Percentiles rank a stretch among this genome's conserved stretches.
These are phyloP conservation scores for Lupinus albus DNA, from an alignment of 306 rosid species.

Conservation along the genomic window DNA sequence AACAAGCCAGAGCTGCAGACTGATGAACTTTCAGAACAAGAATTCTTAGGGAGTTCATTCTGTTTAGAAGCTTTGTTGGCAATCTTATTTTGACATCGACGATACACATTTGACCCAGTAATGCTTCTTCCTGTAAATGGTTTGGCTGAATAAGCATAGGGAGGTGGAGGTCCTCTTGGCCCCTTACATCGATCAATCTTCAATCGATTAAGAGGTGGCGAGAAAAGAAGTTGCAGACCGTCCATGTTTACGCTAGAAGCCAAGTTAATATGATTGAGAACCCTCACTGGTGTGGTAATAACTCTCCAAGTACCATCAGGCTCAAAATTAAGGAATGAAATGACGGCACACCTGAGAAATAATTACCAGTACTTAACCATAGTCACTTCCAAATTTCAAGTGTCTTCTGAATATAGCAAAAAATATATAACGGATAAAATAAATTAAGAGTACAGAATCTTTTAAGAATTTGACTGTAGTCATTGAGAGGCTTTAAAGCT, in stretches of 20 bases:
- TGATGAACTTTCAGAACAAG: conserved; percentile 46
- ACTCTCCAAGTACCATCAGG: conserved; percentile 63
- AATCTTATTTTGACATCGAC: conserved; percentile 62
- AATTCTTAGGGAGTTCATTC: conserved; percentile 55
- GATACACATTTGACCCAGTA: conserved; percentile 50
- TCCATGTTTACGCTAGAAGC: conserved; percentile 55
- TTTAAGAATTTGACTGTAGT: not conserved
- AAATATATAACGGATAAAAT: conserved; percentile 14
- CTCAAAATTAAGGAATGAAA: conserved; percentile 48
- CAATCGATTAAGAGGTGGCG: conserved; percentile 52
- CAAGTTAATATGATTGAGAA: conserved; percentile 45
- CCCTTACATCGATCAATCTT: conserved; percentile 52
- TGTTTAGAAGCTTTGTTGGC: conserved; percentile 55
- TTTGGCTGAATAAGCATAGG: conserved; percentile 49
- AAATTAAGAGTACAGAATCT: conserved; percentile 9
- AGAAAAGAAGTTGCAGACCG: conserved; percentile 58
- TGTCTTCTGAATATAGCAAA: conserved; percentile 10
- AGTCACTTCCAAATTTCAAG: conserved; percentile 37
- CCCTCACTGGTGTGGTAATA: conserved; percentile 54
- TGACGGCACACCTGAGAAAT: conserved; percentile 60
- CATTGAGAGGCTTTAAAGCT: conserved; percentile 18
- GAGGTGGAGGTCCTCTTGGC: conserved; percentile 44
- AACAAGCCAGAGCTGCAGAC: conserved; percentile 43
- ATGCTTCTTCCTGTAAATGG: conserved; percentile 49
- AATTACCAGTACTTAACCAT: conserved; percentile 31